Percentiles rank a stretch among this genome's conserved stretches.
These are phyloP conservation scores for Drosera spatulata DNA, from an alignment of 179 eudicot species.

Conservation along the genomic window DNA sequence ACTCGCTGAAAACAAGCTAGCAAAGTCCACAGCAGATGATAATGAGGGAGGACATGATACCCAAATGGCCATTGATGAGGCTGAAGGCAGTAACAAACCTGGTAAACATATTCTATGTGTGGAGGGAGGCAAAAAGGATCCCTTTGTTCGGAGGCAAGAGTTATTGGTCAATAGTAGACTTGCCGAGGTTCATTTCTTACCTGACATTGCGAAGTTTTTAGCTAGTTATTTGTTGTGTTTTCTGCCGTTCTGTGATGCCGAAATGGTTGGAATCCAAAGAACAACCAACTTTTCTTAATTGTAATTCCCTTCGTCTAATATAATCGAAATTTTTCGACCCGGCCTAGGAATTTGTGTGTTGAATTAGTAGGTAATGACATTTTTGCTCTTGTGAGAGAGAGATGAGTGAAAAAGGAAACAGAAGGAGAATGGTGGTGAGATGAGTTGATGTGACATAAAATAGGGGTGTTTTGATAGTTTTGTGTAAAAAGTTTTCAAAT, in stretches of 20 bases:
- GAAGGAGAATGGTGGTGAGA: too few species aligned
- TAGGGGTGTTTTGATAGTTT: too few species aligned
- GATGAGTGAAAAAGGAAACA: too few species aligned
- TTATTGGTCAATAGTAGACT: slow-evolving; percentile 82
- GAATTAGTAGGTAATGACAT: too few species aligned
- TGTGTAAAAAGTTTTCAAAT: too few species aligned
- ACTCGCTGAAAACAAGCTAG: slow-evolving; percentile 15
- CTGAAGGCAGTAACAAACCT: slow-evolving; percentile 13
- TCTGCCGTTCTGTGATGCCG: background rate
- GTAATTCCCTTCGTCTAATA: too few species aligned
- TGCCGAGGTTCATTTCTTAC: slow-evolving; percentile 67
- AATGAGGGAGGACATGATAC: slow-evolving; percentile 23
- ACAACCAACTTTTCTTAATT: too few species aligned
- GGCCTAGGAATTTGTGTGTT: too few species aligned
- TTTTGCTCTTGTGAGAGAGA: too few species aligned
- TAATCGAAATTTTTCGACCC: too few species aligned
- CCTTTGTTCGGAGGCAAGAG: slow-evolving; percentile 67
- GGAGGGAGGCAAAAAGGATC: slow-evolving; percentile 90
- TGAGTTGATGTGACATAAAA: too few species aligned
- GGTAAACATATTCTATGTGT: slow-evolving; percentile 19
- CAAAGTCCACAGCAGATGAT: slow-evolving; percentile 15
- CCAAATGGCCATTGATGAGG: slow-evolving; percentile 18
- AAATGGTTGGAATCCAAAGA: too few species aligned
- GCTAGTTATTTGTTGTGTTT: background rate
- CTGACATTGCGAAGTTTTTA: slow-evolving; percentile 1